Percentiles rank a stretch among this genome's conserved stretches.
Conservation (phyloP, 1,284 basidiomycete genomes). For the Bondarzewia mesenterica region DNA sequence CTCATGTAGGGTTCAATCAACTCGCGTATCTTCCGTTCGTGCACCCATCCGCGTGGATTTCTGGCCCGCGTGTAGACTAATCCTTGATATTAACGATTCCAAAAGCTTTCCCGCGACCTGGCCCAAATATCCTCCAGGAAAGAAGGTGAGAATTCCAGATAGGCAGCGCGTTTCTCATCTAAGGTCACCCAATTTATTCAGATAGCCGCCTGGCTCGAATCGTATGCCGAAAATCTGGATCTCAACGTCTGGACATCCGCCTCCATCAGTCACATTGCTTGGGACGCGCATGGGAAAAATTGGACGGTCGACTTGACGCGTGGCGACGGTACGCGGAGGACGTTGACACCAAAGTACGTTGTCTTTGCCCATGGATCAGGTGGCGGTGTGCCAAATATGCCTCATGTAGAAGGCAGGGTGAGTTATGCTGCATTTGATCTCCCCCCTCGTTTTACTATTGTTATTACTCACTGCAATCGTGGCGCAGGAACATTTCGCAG, state of each 20-base stretch:
- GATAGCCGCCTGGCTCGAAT: constrained; percentile 65
- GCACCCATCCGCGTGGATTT: not conserved
- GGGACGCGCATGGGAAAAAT: constrained; percentile 34
- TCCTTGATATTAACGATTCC: too few relatives aligned
- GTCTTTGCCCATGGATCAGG: constrained; percentile 57
- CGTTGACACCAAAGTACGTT: constrained; percentile 47
- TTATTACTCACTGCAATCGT: not conserved
- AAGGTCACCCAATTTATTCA: too few relatives aligned
- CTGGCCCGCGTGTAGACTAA: not conserved
- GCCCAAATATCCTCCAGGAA: constrained; percentile 56
- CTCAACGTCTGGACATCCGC: constrained; percentile 60
- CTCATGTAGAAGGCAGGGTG: constrained; percentile 36
- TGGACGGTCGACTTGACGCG: constrained; percentile 49
- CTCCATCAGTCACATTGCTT: constrained; percentile 32
- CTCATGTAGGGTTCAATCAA: not conserved
- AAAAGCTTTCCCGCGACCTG: constrained; percentile 44
- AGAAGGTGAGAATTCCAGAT: constrained; percentile 33
- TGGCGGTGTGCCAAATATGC: constrained; percentile 40
- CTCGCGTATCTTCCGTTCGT: not conserved
- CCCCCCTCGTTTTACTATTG: too few relatives aligned
- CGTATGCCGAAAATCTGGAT: constrained; percentile 56
- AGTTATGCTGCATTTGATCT: too few relatives aligned
- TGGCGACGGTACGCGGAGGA: constrained; percentile 31
- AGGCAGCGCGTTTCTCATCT: too few relatives aligned
- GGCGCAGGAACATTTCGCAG: constrained; percentile 33